These are phyloP conservation scores for Trichoderma gracile DNA, from an alignment of 2,329 filamentous ascomycete species.

Conservation along the genomic window DNA sequence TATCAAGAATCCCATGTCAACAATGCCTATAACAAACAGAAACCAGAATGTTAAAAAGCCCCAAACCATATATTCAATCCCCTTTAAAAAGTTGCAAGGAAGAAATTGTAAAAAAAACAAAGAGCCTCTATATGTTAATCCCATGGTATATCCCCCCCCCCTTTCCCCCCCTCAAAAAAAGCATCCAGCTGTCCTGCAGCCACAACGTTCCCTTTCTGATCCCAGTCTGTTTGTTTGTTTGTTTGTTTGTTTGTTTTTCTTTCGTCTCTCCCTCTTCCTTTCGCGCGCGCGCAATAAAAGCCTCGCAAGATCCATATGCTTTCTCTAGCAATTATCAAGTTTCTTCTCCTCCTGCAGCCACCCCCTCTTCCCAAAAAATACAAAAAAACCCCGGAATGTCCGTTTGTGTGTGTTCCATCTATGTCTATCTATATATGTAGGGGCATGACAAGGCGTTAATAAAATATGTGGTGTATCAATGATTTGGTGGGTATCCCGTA, in stretches of 20 bases:
- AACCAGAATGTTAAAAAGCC: neutral
- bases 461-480: constrained; percentile 8
- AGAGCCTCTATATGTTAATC: constrained; percentile 13
- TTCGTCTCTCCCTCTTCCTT: neutral
- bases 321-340: too few relatives aligned
- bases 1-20: neutral
- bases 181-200: constrained; percentile 15
- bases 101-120: neutral
- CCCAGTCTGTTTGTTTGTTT: constrained; percentile 3
- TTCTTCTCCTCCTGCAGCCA: too few relatives aligned
- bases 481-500: constrained; percentile 14
- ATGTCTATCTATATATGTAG: constrained; percentile 20
- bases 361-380: too few relatives aligned
- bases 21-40: neutral
- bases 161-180: neutral
- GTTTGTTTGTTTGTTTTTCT: constrained; percentile 2
- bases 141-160: constrained; percentile 22
- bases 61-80: neutral
- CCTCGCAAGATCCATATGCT: too few relatives aligned
- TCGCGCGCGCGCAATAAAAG: too few relatives aligned
- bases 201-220: constrained; percentile 1
- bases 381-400: neutral
- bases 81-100: too few relatives aligned
- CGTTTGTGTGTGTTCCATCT: constrained; percentile 18
- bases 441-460: constrained; percentile 20